A percentile compares a stretch with the other conserved stretches of the same genome.
Evolutionary conservation across 192 early-diverging fungal species (phyloP).

Genomic region (Mortierella alpina): DNA sequence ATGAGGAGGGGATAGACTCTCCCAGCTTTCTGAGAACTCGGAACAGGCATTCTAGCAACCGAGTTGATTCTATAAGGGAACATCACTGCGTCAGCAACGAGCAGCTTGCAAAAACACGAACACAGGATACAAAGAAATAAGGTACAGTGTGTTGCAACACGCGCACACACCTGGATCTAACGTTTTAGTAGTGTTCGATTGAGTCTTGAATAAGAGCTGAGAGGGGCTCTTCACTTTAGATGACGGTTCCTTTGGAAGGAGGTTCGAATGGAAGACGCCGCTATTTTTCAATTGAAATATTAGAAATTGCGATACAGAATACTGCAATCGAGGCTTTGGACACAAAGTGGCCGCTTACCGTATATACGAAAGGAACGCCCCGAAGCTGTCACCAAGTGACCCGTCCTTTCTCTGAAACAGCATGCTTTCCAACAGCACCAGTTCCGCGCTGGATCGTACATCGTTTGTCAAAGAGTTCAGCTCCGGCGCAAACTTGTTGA

Average conservation of each 20-base stretch:
- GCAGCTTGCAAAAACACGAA: no score
- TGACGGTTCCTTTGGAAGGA: not conserved
- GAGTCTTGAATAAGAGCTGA: slow-evolving; percentile 1
- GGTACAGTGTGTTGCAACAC: not conserved
- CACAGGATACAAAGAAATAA: not conserved
- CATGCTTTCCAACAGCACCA: slow-evolving; percentile 25
- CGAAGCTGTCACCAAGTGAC: slow-evolving; percentile 14
- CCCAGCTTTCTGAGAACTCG: slow-evolving; percentile 12
- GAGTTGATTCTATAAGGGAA: not conserved
- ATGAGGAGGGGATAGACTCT: not conserved
- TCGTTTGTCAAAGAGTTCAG: not conserved
- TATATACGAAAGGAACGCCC: slow-evolving; percentile 17
- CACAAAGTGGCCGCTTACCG: slow-evolving; percentile 7
- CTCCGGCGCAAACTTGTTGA: slow-evolving; percentile 15
- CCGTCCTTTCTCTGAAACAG: slow-evolving; percentile 11
- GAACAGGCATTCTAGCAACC: not conserved
- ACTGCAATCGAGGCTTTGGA: not conserved
- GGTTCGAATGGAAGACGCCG: not conserved
- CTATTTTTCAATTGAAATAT: not conserved
- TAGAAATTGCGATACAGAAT: not conserved
- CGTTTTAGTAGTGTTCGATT: not conserved
- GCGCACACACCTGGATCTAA: not conserved
- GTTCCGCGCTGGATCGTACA: not conserved
- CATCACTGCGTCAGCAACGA: no score
- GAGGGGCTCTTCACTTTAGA: slow-evolving; percentile 15